Conservation (phyloP, 805 yeast genomes). For the Vanderwaltozyma tropicalis region DNA sequence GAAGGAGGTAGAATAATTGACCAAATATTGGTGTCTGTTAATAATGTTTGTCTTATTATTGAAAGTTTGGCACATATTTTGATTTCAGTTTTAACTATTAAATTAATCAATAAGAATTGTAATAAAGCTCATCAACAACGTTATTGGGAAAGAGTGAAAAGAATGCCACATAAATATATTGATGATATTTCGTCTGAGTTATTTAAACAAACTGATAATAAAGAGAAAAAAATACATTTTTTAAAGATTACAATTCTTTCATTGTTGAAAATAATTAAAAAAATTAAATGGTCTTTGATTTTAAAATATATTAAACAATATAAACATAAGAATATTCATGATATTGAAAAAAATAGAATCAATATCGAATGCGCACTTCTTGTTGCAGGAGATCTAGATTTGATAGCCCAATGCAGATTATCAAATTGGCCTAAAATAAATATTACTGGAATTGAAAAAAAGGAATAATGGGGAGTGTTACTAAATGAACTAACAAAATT, state of each 20-base stretch:
- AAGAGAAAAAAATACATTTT: not conserved
- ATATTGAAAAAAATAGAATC: not conserved
- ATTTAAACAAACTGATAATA: not conserved
- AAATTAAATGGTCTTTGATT: not conserved
- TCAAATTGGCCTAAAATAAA: conserved; percentile 12
- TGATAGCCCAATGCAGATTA: conserved; percentile 12
- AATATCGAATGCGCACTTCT: conserved; percentile 12
- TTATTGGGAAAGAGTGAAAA: conserved; percentile 3
- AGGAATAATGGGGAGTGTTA: not conserved
- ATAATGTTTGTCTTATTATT: not conserved
- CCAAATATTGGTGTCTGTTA: not conserved
- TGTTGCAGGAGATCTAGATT: conserved; percentile 10
- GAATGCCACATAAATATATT: conserved; percentile 5
- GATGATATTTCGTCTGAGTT: conserved; percentile 4
- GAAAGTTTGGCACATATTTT: conserved; percentile 5
- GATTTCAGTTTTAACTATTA: not conserved
- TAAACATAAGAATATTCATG: too few species aligned
- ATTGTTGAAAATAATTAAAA: not conserved
- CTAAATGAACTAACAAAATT: too few species aligned
- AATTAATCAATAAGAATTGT: not conserved
- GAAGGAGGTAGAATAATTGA: too few species aligned
- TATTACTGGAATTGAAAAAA: too few species aligned
- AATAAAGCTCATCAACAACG: conserved; percentile 5
- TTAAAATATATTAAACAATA: not conserved
- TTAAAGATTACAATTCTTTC: not conserved